Evolutionary conservation across 2,329 filamentous ascomycete genomes (phyloP), one percentile per base, ranked within the genome.

Genomic region (Trichoderma asperellum): DNA sequence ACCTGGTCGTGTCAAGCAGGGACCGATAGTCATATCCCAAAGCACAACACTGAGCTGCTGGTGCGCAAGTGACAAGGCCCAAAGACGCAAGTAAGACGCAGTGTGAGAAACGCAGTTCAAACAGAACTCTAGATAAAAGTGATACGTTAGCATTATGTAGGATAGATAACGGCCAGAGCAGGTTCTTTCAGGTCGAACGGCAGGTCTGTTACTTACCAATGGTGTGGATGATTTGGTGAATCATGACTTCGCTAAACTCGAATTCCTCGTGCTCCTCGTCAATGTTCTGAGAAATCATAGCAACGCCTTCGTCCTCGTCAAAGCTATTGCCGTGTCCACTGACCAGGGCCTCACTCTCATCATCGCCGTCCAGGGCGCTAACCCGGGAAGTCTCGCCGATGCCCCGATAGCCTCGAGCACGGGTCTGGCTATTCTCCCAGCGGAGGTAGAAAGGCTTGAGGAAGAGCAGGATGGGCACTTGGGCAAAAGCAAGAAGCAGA

Each of bases 101-200:
- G 96, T 99, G 83, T 99, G 96, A 35, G 96, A 99, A 72, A 99
- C 95, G 80, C 95, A 98, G 86, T 99, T 99, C 75, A 99, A 87
- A 79, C 96, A 99, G 85, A 99, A 99, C 86, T 99, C 93, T 94
- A 74, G 5, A 67, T 5, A 11, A 34, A 37, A 70, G 12, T 14
- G 4, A 21, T 32, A 11, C 32, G 55, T 67, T 52, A 59, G 64
- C 7, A 52, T n/a, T 2, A 29, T 61, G 18, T 6, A 47, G 14
- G 32, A 6, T 10, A 12, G n/a, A 32, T 11, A n/a, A 43, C 16
- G 14, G 21, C 18, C 32, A 8, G 1, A 18, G 24, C 2, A 47
- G 2, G 16, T 34, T n/a, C 27, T 1, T 43, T 18, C 12, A 27
- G 16, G 49, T 21, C 6, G 2, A 43, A 21, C 6, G 4, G 16